phyloP scores from a whole-genome alignment of 257 asterid species.

The Solanum peruvianum region DNA sequence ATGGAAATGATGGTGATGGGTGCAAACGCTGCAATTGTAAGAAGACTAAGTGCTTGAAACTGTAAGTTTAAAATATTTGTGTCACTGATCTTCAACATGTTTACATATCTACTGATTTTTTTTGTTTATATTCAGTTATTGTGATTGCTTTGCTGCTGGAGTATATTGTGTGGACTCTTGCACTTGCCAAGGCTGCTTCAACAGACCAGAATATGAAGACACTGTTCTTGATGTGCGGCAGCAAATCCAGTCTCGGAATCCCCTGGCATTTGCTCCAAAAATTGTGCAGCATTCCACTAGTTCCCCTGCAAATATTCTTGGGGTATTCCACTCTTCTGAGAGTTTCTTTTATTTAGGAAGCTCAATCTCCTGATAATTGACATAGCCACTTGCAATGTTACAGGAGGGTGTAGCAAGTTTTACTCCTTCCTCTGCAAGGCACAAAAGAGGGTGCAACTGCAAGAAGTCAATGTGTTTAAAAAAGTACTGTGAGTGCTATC shows the following conservation, averaged over 20 bases:
- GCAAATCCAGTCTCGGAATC: slow-evolving; percentile 58
- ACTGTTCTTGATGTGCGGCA: slow-evolving; percentile 43
- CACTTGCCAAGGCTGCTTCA: slow-evolving; percentile 68
- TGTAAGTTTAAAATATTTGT: slow-evolving; percentile 34
- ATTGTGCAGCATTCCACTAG: slow-evolving; percentile 22
- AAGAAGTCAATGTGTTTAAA: slow-evolving; percentile 79
- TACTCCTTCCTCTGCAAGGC: slow-evolving; percentile 64
- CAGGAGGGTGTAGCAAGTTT: slow-evolving; percentile 38
- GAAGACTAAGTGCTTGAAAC: slow-evolving; percentile 69
- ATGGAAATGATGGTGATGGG: slow-evolving; percentile 30
- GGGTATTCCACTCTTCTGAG: slow-evolving; percentile 21
- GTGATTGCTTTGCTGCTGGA: slow-evolving; percentile 83
- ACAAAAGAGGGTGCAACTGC: slow-evolving; percentile 82
- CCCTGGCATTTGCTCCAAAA: slow-evolving; percentile 70
- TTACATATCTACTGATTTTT: background rate
- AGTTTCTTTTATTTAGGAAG: background rate
- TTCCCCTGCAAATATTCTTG: slow-evolving; percentile 25
- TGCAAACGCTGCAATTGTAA: slow-evolving; percentile 77
- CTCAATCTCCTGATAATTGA: background rate
- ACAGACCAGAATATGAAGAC: slow-evolving; percentile 53
- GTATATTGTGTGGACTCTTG: slow-evolving; percentile 60
- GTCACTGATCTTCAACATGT: background rate
- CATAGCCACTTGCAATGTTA: background rate
- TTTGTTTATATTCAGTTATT: slow-evolving; percentile 42
- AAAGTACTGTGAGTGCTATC: slow-evolving; percentile 85